Evolutionary conservation across 345 rosid genomes (phyloP).

Genomic region (Salix udensis): DNA sequence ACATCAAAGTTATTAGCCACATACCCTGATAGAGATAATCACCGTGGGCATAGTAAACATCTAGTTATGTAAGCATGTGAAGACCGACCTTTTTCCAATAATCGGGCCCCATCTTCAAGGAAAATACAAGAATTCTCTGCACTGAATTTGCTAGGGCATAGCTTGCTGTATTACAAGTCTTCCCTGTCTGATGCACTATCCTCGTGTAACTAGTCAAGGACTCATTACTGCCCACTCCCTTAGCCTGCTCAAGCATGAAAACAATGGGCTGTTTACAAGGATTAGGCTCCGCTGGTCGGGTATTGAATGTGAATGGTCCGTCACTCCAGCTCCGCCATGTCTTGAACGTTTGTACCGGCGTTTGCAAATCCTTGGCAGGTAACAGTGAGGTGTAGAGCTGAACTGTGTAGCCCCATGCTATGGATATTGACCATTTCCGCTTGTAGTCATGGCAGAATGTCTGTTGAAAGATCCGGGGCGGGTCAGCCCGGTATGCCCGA

Average conservation of each 20-base stretch:
- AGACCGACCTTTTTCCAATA: constrained; percentile 64
- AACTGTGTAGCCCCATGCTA: constrained; percentile 84
- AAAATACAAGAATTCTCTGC: constrained; percentile 43
- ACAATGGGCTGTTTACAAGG: constrained; percentile 51
- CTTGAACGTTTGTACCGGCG: constrained; percentile 68
- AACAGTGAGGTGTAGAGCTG: constrained; percentile 51
- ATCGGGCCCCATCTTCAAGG: constrained; percentile 53
- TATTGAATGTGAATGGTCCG: constrained; percentile 77
- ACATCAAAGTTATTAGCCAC: background rate
- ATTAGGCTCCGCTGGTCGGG: constrained; percentile 40
- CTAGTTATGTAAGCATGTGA: too few relatives aligned
- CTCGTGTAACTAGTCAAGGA: constrained; percentile 48
- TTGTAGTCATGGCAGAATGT: constrained; percentile 47
- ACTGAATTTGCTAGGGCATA: constrained; percentile 34
- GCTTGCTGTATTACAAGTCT: constrained; percentile 35
- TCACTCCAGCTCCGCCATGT: constrained; percentile 58
- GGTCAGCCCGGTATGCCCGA: constrained; percentile 48
- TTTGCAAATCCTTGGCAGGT: constrained; percentile 38
- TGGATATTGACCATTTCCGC: constrained; percentile 64
- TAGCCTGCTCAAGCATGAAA: constrained; percentile 51
- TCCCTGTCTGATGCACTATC: constrained; percentile 14
- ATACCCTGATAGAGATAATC: background rate
- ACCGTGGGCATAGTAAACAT: background rate
- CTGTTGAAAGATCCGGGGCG: constrained; percentile 66
- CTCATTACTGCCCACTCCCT: constrained; percentile 43